These are phyloP conservation scores for Phialemoniopsis sp. DNA, from an alignment of 2,329 filamentous ascomycete genomes.

Conservation along the genomic window DNA sequence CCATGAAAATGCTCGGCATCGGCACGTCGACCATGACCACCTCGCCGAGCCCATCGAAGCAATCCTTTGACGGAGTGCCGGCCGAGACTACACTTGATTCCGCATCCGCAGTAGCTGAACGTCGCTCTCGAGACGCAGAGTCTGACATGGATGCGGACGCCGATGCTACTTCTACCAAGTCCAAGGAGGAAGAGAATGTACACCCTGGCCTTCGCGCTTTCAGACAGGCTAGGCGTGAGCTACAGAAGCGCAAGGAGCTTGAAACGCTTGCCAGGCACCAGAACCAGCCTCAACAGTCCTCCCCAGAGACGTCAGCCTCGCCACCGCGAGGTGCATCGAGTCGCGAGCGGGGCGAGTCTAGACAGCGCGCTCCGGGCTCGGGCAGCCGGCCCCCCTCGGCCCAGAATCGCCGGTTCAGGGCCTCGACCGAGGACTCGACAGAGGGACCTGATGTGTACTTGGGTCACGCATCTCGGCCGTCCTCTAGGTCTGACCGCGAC, in stretches of 20 bases:
- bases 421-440: conserved; percentile 37
- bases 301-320: conserved; percentile 5
- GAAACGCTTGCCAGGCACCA: conserved; percentile 41
- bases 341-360: not conserved
- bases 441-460: conserved; percentile 18
- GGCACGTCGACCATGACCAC: conserved; percentile 35
- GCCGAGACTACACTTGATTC: conserved; percentile 9
- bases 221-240: conserved; percentile 51
- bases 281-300: conserved; percentile 11
- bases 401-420: conserved; percentile 12
- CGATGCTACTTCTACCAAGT: conserved; percentile 6
- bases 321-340: conserved; percentile 2
- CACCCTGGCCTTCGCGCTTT: conserved; percentile 53
- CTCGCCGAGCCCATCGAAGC: conserved; percentile 32
- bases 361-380: conserved; percentile 7
- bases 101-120: no score
- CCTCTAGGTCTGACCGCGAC: conserved; percentile 38
- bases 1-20: conserved; percentile 59
- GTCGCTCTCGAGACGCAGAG: not conserved
- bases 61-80: conserved; percentile 24
- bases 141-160: conserved; percentile 9
- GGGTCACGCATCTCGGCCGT: conserved; percentile 17
- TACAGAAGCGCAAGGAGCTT: conserved; percentile 51
- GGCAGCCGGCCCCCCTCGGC: not conserved
- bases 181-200: conserved; percentile 31